These are phyloP conservation scores for Gnaphalium uliginosum DNA, from an alignment of 129 eudicot species.

Conservation along the genomic window DNA sequence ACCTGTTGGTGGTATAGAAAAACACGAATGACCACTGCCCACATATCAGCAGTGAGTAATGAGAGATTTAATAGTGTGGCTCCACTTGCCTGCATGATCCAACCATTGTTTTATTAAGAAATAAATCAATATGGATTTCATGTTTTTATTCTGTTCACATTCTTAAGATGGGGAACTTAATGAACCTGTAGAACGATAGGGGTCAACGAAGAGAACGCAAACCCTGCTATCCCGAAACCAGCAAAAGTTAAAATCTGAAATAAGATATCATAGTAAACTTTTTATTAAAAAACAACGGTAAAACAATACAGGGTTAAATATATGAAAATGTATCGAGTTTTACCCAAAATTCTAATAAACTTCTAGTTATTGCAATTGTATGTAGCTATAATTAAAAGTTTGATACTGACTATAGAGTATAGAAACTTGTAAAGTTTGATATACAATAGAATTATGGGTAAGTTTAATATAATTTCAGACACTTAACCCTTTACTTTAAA, in stretches of 20 bases:
- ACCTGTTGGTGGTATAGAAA: conserved; percentile 82
- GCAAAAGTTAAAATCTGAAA: conserved; percentile 55
- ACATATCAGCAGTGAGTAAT: conserved; percentile 83
- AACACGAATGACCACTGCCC: conserved; percentile 80
- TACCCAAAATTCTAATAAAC: no score
- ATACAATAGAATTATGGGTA: no score
- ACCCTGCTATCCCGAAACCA: conserved; percentile 58
- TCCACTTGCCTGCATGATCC: conserved; percentile 63
- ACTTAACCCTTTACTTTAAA: not conserved
- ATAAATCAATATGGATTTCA: not conserved
- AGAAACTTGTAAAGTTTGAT: not conserved
- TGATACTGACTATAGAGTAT: not conserved
- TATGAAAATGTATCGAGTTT: no score
- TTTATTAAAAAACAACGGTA: no score
- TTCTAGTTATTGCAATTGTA: no score
- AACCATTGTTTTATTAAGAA: not conserved
- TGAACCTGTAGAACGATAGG: conserved; percentile 81
- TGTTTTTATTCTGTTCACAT: not conserved
- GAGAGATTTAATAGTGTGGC: conserved; percentile 87
- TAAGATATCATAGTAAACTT: no score
- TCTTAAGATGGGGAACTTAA: not conserved
- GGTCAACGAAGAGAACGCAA: conserved; percentile 53
- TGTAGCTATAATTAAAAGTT: no score
- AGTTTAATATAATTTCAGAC: not conserved
- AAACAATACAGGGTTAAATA: no score